These are phyloP conservation scores for Cladophialophora psammophila DNA, from an alignment of 2,329 filamentous ascomycete genomes.

Conservation along the genomic window DNA sequence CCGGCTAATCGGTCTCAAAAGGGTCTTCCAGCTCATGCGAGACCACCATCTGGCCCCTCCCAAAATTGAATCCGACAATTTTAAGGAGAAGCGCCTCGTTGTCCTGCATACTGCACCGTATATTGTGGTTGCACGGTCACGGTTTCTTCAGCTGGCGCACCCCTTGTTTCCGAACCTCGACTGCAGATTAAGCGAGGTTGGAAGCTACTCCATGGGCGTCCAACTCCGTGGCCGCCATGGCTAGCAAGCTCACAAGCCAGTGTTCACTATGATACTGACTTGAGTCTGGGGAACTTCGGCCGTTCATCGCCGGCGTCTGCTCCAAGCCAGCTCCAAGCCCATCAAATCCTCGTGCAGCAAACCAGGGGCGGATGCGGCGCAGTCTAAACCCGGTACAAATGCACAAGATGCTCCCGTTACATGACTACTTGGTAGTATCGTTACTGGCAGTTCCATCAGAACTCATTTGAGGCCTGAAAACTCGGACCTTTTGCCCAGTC, in stretches of 20 bases:
- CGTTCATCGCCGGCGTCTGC: constrained; percentile 19
- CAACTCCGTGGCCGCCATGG: not conserved
- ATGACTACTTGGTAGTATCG: constrained; percentile 1
- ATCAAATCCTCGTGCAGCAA: constrained; percentile 5
- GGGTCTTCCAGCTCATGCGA: constrained; percentile 17
- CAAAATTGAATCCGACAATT: not conserved
- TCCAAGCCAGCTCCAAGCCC: constrained; percentile 2
- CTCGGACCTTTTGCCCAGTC: not conserved
- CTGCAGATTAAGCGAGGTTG: constrained; percentile 33
- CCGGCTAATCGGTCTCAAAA: constrained; percentile 16
- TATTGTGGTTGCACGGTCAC: constrained; percentile 10
- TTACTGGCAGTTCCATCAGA: too few relatives aligned
- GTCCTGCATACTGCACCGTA: constrained; percentile 9
- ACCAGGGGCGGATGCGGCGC: constrained; percentile 17
- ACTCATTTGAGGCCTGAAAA: not conserved
- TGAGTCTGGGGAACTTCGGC: constrained; percentile 29
- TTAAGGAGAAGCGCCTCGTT: not conserved
- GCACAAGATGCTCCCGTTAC: not conserved
- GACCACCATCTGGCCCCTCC: constrained; percentile 8
- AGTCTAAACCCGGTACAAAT: constrained; percentile 5
- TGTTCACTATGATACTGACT: constrained; percentile 15
- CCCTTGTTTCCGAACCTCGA: constrained; percentile 4
- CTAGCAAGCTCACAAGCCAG: not conserved
- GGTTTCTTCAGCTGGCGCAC: constrained; percentile 7
- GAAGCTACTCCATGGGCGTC: constrained; percentile 10